Conservation (phyloP, 2,329 filamentous ascomycete genomes). For the Rhinocladiella similis region DNA sequence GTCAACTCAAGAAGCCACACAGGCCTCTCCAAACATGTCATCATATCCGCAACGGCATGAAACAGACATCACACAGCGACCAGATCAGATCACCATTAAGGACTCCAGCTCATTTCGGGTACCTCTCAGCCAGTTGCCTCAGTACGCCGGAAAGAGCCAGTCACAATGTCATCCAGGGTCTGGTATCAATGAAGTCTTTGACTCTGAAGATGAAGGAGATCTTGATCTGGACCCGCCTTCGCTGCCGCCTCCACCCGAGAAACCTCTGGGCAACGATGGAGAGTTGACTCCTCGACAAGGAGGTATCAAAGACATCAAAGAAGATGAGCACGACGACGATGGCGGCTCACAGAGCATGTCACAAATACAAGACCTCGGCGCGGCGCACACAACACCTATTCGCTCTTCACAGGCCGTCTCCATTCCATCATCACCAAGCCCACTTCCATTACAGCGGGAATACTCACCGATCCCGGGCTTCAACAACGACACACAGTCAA, state of each 20-base stretch:
- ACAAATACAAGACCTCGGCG: not conserved
- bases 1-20: constrained; percentile 30
- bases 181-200: constrained; percentile 7
- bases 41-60: constrained; percentile 14
- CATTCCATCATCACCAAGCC: constrained; percentile 17
- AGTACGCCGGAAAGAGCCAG: constrained; percentile 10
- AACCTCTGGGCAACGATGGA: not conserved
- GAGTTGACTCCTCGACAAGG: not conserved
- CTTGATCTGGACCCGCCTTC: constrained; percentile 22
- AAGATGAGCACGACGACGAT: not conserved
- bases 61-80: not conserved
- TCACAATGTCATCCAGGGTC: constrained; percentile 10
- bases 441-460: constrained; percentile 15
- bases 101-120: constrained; percentile 27
- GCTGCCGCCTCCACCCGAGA: not conserved
- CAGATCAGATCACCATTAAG: constrained; percentile 27
- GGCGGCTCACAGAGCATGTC: not conserved
- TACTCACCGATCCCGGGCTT: constrained; percentile 27
- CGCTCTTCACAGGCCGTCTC: constrained; percentile 12
- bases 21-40: constrained; percentile 20
- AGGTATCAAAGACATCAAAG: not conserved
- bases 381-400: not conserved
- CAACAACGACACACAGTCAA: constrained; percentile 30
- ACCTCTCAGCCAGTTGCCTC: constrained; percentile 23
- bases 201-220: constrained; percentile 21